A percentile compares a stretch with the other conserved stretches of the same genome.
These are phyloP conservation scores for Boletus reticuloceps DNA, from an alignment of 768 basidiomycete genomes.

Conservation along the genomic window DNA sequence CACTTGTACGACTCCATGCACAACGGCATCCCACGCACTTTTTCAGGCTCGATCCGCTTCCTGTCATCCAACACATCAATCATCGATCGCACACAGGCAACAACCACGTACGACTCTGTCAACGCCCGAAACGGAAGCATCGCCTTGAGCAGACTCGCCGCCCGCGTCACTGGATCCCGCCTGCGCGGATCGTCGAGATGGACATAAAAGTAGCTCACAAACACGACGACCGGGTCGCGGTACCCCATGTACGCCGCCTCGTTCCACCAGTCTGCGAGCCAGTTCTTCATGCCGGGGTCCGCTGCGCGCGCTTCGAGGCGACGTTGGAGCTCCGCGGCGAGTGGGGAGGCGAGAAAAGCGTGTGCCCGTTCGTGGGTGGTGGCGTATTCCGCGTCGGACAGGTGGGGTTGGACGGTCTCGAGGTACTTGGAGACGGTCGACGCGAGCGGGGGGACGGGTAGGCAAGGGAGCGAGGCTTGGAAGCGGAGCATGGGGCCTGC, in stretches of 20 bases:
- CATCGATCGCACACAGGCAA: not conserved
- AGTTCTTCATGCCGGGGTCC: constrained; percentile 58
- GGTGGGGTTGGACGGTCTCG: constrained; percentile 75
- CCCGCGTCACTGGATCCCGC: constrained; percentile 62
- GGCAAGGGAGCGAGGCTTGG: constrained; percentile 66
- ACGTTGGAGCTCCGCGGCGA: constrained; percentile 69
- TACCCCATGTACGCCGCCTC: constrained; percentile 86
- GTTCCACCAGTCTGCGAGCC: constrained; percentile 99
- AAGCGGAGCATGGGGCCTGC: constrained; percentile 70
- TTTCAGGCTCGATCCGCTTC: constrained; percentile 84
- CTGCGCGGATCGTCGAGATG: constrained; percentile 66
- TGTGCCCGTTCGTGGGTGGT: constrained; percentile 58
- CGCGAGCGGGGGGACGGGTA: constrained; percentile 82
- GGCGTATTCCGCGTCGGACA: constrained; percentile 60
- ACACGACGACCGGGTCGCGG: constrained; percentile 87
- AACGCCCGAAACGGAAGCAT: constrained; percentile 82
- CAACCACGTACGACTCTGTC: constrained; percentile 61
- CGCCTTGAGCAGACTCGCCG: constrained; percentile 81
- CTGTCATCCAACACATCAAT: constrained; percentile 33
- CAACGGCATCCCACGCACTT: constrained; percentile 69
- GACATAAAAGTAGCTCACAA: constrained; percentile 93
- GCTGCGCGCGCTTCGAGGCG: constrained; percentile 75
- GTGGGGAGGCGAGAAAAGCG: constrained; percentile 67
- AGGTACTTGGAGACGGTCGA: constrained; percentile 90
- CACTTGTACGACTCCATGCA: constrained; percentile 96